phyloP scores from a whole-genome alignment of 768 basidiomycete genomes.

The Tulasnella sp. region DNA sequence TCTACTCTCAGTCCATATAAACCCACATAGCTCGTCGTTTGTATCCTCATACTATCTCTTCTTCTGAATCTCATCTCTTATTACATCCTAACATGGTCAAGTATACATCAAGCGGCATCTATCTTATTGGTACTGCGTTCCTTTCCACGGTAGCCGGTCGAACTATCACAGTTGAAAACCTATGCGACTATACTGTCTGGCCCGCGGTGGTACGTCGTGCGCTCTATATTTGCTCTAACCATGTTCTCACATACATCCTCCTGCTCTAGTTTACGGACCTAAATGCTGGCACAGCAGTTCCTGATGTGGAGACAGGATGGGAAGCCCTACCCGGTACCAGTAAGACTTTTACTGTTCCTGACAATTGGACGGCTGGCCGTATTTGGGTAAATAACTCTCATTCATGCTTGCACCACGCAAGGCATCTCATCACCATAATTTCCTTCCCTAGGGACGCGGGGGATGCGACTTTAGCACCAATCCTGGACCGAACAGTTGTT shows the following conservation, averaged over 20 bases:
- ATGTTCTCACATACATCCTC: neutral
- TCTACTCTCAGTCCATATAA: too few relatives aligned
- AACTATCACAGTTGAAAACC: too few relatives aligned
- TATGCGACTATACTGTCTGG: slow-evolving; percentile 41
- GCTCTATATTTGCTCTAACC: neutral
- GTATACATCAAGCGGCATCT: too few relatives aligned
- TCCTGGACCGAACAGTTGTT: slow-evolving; percentile 27
- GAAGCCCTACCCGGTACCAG: slow-evolving; percentile 21
- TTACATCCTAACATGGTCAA: too few relatives aligned
- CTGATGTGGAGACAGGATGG: slow-evolving; percentile 23
- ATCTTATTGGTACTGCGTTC: too few relatives aligned
- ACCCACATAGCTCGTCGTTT: too few relatives aligned
- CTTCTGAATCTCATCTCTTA: too few relatives aligned
- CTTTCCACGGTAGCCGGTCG: too few relatives aligned
- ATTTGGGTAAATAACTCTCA: slow-evolving; percentile 38
- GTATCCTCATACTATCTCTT: too few relatives aligned
- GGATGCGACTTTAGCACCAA: slow-evolving; percentile 29
- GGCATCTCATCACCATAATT: neutral
- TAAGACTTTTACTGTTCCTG: slow-evolving; percentile 41
- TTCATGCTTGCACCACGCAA: neutral
- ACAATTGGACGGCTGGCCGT: slow-evolving; percentile 51
- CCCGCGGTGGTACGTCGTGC: slow-evolving; percentile 22
- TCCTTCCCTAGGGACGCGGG: slow-evolving; percentile 26
- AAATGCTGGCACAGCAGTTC: slow-evolving; percentile 36
- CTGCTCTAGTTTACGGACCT: slow-evolving; percentile 29